Percentiles rank a stretch among this genome's conserved stretches.
phyloP scores from a whole-genome alignment of 257 asterid species.

The Nicotiana otophora region DNA sequence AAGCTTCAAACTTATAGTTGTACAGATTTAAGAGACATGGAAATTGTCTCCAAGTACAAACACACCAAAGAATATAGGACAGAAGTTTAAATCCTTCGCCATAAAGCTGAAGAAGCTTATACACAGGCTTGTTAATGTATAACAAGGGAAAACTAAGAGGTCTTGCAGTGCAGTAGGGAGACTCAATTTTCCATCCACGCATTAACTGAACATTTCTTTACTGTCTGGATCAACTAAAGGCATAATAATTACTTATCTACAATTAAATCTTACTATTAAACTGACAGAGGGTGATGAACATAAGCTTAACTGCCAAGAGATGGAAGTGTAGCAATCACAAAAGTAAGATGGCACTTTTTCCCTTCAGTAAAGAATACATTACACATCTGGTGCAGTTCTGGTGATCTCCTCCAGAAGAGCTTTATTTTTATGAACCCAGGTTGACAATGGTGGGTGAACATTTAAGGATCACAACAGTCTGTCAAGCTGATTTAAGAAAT shows the following conservation, averaged over 20 bases:
- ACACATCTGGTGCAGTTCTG: background rate
- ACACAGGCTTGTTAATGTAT: background rate
- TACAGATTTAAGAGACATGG: background rate
- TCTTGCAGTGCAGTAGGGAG: background rate
- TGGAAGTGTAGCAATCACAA: conserved; percentile 5
- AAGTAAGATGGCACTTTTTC: background rate
- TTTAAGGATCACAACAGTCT: background rate
- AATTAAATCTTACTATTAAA: background rate
- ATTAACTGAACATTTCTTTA: background rate
- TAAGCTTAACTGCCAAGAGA: background rate
- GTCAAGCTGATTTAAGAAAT: background rate
- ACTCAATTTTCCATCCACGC: background rate
- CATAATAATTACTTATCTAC: background rate
- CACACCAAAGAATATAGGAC: background rate
- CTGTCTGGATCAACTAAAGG: background rate
- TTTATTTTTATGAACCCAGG: background rate
- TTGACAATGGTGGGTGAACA: background rate
- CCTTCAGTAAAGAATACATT: background rate
- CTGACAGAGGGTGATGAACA: background rate
- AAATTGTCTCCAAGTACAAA: background rate
- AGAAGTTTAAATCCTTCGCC: background rate
- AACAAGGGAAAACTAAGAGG: background rate
- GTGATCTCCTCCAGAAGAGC: conserved; percentile 4
- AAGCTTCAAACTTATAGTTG: background rate
- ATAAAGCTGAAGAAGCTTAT: conserved; percentile 2